Evolutionary conservation across 331 rosid genomes (phyloP), one percentile per base, ranked within the genome.

Genomic region (Saraca asoca): DNA sequence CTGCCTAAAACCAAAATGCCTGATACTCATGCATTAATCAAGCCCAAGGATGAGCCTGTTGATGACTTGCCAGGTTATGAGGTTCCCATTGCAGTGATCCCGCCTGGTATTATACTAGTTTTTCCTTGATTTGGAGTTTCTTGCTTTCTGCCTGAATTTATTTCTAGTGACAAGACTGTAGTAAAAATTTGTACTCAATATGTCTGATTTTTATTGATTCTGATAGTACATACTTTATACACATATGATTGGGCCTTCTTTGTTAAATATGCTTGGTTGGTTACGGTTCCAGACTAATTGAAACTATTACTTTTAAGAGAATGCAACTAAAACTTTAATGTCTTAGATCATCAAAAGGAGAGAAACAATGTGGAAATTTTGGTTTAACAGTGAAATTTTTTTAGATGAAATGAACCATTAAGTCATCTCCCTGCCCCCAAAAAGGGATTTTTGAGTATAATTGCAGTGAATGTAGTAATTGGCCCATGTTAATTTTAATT

Each of bases 11-110:
- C 31, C 57, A 83, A 72, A 58, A 65, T 54, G 51, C 63, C 77
- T 48, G 65, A 20, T 46, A n/a, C 66, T 64, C 77, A 34, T 66
- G 66, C 64, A 34, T 75, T 88, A 59, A 60, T 94, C 68, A 73
- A 6, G 39, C 99, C 99, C 63, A 94, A 94, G 81, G 91, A 82
- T 43, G 99, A 94, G 83, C 99, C 99, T 6, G 20, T 85, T 20
- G 77, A 59, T 57, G 91, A 71, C 13, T 17, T 67, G 31, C 74
- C 70, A 43, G 80, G 29, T 42, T 72, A 62, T 51, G 80, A 61
- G 70, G 69, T 60, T 75, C 95, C 97, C 35, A 56, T 90, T 75
- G 81, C 90, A 14, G 51, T 80, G 58, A 74, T 86, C 72, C 82
- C 7, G 72, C 88, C 92, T 65, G 95, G 98, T 93, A 71, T 49